Conservation (phyloP, 495 filamentous ascomycete genomes). For the Cenococcum geophilum region DNA sequence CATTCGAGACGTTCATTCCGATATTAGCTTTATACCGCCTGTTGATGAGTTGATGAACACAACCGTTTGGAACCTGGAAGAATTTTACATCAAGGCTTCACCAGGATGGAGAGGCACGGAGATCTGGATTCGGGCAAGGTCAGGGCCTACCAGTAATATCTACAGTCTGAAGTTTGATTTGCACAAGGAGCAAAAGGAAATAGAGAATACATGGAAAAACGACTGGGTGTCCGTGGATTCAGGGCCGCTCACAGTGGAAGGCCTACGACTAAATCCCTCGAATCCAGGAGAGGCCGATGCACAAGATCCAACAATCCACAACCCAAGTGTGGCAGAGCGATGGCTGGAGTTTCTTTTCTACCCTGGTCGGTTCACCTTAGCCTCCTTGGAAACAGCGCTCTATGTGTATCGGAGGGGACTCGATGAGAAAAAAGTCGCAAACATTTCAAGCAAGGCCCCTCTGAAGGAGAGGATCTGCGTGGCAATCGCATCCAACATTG, state of each 20-base stretch:
- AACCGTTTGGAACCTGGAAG: conserved; percentile 73
- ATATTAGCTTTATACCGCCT: conserved; percentile 56
- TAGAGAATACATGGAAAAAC: conserved; percentile 54
- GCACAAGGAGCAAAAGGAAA: conserved; percentile 24
- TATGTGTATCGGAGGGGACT: conserved; percentile 51
- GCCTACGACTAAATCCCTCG: conserved; percentile 22
- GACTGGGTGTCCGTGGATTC: conserved; percentile 64
- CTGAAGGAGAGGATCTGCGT: conserved; percentile 63
- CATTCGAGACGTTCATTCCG: conserved; percentile 64
- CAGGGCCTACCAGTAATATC: conserved; percentile 64
- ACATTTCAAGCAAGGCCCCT: conserved; percentile 41
- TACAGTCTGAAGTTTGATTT: conserved; percentile 50
- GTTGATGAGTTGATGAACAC: conserved; percentile 53
- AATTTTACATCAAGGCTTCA: conserved; percentile 63
- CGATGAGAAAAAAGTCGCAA: conserved; percentile 1
- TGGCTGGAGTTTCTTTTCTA: conserved; percentile 61
- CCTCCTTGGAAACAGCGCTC: conserved; percentile 78
- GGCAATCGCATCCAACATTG: conserved; percentile 58
- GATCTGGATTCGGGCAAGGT: conserved; percentile 83
- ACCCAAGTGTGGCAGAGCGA: conserved; percentile 26
- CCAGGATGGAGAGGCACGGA: conserved; percentile 52
- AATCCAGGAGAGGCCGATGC: conserved; percentile 31
- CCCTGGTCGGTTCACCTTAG: conserved; percentile 67
- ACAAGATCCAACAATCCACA: conserved; percentile 1
- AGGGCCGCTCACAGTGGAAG: conserved; percentile 32